phyloP scores from a whole-genome alignment of 768 basidiomycete genomes.

The Agaricus blazei region DNA sequence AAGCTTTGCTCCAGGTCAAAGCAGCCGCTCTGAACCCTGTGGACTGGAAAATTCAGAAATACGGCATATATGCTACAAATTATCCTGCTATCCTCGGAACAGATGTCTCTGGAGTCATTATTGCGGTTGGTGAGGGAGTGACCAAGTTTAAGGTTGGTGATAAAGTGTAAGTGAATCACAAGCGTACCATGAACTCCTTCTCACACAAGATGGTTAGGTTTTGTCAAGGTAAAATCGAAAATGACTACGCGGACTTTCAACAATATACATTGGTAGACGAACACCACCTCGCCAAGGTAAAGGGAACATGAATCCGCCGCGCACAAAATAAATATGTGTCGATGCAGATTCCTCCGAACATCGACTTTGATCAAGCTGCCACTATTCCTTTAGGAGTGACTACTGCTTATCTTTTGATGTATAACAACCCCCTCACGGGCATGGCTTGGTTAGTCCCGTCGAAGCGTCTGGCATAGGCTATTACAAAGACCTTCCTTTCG shows the following conservation, averaged over 20 bases:
- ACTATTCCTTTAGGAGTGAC: conserved; percentile 34
- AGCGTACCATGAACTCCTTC: background rate
- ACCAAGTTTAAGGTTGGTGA: conserved; percentile 43
- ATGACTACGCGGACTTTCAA: conserved; percentile 33
- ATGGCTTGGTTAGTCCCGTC: conserved; percentile 21
- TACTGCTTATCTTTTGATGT: conserved; percentile 33
- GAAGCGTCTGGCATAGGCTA: conserved; percentile 18
- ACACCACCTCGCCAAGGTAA: conserved; percentile 30
- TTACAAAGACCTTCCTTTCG: conserved; percentile 25
- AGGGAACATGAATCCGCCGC: no score
- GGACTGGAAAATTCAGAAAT: conserved; percentile 46
- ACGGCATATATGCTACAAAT: conserved; percentile 31
- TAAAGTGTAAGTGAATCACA: conserved; percentile 32
- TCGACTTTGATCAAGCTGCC: conserved; percentile 35
- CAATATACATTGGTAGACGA: conserved; percentile 33
- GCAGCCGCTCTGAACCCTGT: conserved; percentile 48
- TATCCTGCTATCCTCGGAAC: conserved; percentile 43
- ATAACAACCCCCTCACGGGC: conserved; percentile 19
- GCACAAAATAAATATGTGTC: no score
- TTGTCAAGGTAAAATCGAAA: conserved; percentile 30
- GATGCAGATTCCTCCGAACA: conserved; percentile 28
- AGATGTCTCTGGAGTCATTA: conserved; percentile 46
- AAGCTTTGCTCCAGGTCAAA: conserved; percentile 42
- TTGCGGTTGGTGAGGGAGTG: conserved; percentile 45
- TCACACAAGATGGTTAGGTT: conserved; percentile 18